A percentile compares a stretch with the other conserved stretches of the same genome.
phyloP scores from a whole-genome alignment of 2,329 filamentous ascomycete genomes.

The Zymoseptoria ardabiliae region DNA sequence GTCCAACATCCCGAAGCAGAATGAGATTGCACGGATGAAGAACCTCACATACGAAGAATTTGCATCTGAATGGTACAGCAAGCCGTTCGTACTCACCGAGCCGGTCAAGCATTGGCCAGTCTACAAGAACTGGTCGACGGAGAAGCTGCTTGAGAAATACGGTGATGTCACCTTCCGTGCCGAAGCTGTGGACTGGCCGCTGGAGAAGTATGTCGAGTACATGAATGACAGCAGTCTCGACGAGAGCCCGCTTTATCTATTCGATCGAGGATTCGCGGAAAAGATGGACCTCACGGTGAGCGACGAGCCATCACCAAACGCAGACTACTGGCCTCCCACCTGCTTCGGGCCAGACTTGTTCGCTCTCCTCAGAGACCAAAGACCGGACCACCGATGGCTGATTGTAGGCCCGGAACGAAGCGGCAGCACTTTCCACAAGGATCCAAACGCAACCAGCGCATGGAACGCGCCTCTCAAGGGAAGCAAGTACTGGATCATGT shows the following conservation, averaged over 20 bases:
- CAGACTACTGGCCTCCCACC: conserved; percentile 68
- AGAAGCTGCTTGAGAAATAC: conserved; percentile 59
- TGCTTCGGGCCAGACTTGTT: conserved; percentile 87
- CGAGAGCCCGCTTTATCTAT: conserved; percentile 87
- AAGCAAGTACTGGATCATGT: conserved; percentile 98
- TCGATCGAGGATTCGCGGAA: conserved; percentile 77
- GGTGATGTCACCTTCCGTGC: conserved; percentile 67
- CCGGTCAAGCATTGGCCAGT: conserved; percentile 78
- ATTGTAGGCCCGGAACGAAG: conserved; percentile 82
- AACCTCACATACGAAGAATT: conserved; percentile 69
- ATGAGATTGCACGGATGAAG: conserved; percentile 63
- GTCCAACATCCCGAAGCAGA: conserved; percentile 61
- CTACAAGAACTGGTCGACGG: conserved; percentile 64
- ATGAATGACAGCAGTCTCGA: conserved; percentile 66
- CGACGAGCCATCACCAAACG: conserved; percentile 32
- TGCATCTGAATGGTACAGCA: conserved; percentile 64
- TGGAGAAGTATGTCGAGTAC: conserved; percentile 74
- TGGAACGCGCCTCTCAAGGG: conserved; percentile 93
- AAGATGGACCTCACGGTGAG: conserved; percentile 68
- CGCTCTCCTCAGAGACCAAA: conserved; percentile 64
- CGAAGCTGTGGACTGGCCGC: conserved; percentile 87
- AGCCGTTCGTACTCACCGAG: conserved; percentile 78
- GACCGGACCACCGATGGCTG: conserved; percentile 86
- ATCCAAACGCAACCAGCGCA: conserved; percentile 63
- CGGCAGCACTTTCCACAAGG: conserved; percentile 86